Evolutionary conservation across 2,329 filamentous ascomycete genomes (phyloP), one percentile per base, ranked within the genome.

Genomic region (Coniochaeta sp.): DNA sequence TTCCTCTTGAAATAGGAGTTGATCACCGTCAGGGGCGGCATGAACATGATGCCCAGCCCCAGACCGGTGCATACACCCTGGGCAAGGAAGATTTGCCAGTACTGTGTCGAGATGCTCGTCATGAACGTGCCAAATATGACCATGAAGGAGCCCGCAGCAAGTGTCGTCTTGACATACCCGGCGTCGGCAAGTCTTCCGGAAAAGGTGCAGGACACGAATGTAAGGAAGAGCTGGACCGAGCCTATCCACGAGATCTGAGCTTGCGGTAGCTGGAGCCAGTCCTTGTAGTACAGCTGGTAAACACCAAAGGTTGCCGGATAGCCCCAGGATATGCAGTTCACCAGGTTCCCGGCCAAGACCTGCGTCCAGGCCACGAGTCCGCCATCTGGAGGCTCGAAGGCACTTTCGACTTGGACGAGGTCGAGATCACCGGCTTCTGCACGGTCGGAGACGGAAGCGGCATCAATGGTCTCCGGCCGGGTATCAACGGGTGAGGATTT

Each of bases 1-100:
- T 79, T 81, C 61, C 74, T 78, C 57, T 74, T 73, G 68, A 89
- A 89, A 63, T 87, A 87, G 6, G 81, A 84, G 36, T 78, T 77
- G 52, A 85, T 76, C 19, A 86, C 70, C 4, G 80, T 74, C 58
- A 82, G 64, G 50, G 79, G 77, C 55, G 83, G 76, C 67, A 80
- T 77, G 70, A 82, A 81, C 70, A 86, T 74, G 59, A 86, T 71
- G 31, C 83, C 79, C 66, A 77, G 71, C 19, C 84, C 84, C 16
- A 86, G 69, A 0, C 84, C 83, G 6, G 79, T 79, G 61, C 79
- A 79, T 34, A 83, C 59, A 17, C 82, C 83, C 67, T 85, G 83
- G 1, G 79, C 72, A 14, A 85, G 72, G 40, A 85, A 72, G 44
- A 84, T 74, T 64, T 83, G 79, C 77, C 77, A 83, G 70, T 83